A percentile compares a stretch with the other conserved stretches of the same genome.
Evolutionary conservation across 805 yeast species (phyloP).

Genomic region (Zygosaccharomyces kombuchaensis): DNA sequence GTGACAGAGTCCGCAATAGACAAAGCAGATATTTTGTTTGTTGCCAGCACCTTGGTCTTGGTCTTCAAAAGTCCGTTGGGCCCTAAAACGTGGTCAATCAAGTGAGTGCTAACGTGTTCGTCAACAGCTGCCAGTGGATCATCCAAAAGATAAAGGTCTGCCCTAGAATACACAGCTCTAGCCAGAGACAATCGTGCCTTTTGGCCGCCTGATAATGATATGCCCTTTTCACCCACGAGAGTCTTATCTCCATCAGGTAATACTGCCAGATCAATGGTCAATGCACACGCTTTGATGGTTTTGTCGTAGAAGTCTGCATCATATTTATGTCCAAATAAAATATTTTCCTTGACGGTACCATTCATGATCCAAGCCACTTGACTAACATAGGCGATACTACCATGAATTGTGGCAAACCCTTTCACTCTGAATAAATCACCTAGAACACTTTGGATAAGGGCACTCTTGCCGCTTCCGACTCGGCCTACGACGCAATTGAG

Average conservation of each 20-base stretch:
- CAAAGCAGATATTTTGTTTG: conserved; percentile 80
- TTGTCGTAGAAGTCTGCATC: conserved; percentile 77
- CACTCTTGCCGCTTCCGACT: conserved; percentile 89
- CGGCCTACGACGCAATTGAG: conserved; percentile 81
- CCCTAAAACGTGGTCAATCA: conserved; percentile 79
- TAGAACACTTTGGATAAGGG: conserved; percentile 69
- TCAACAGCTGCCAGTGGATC: conserved; percentile 96
- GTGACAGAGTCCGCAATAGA: conserved; percentile 67
- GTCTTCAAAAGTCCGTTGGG: conserved; percentile 68
- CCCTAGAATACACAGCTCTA: conserved; percentile 91
- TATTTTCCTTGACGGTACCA: conserved; percentile 86
- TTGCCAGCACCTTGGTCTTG: conserved; percentile 75
- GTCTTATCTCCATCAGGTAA: conserved; percentile 89
- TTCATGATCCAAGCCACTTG: conserved; percentile 98
- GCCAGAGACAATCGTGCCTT: conserved; percentile 94
- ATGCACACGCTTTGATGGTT: conserved; percentile 85
- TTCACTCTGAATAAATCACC: conserved; percentile 77
- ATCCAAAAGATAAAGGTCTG: conserved; percentile 85
- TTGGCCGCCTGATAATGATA: conserved; percentile 94
- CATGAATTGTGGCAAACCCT: conserved; percentile 70
- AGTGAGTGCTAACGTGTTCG: conserved; percentile 89
- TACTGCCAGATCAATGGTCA: conserved; percentile 68
- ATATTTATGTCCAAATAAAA: conserved; percentile 80
- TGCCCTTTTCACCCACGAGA: conserved; percentile 95
- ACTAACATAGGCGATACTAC: conserved; percentile 81